phyloP scores from a whole-genome alignment of 140 eudicot genomes.

The Oenanthe javanica region DNA sequence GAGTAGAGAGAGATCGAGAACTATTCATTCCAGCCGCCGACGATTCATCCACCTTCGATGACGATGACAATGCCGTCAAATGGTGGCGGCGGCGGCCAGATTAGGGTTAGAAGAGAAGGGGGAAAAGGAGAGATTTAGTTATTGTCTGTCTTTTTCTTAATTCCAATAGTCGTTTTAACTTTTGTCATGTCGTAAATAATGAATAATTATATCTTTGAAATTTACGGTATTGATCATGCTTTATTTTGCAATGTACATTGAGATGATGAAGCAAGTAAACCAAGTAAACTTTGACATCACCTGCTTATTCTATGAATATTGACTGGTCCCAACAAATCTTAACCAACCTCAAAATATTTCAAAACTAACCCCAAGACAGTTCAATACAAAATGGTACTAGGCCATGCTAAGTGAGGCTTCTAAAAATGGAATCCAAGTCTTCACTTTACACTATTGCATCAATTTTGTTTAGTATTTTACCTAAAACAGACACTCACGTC shows the following conservation, averaged over 20 bases:
- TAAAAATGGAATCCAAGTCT: not conserved
- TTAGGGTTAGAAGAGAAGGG: too few relatives aligned
- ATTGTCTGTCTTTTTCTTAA: too few relatives aligned
- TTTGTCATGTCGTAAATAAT: not conserved
- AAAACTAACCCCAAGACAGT: not conserved
- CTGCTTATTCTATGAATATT: constrained; percentile 11
- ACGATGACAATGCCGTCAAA: too few relatives aligned
- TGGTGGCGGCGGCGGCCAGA: too few relatives aligned
- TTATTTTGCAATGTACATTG: not conserved
- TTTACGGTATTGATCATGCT: not conserved
- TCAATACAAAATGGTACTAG: not conserved
- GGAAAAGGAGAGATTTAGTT: too few relatives aligned
- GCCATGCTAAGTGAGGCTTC: not conserved
- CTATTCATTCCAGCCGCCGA: too few relatives aligned
- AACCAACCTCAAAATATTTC: not conserved
- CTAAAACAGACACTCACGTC: not conserved
- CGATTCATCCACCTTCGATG: too few relatives aligned
- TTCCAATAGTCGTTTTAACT: not conserved
- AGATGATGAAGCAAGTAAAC: not conserved
- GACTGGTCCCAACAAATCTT: constrained; percentile 11
- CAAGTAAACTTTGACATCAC: constrained; percentile 8
- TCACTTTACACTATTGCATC: not conserved
- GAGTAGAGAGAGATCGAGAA: too few relatives aligned
- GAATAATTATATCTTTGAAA: too few relatives aligned
- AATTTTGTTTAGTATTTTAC: not conserved